These are phyloP conservation scores for Cardamine chenopodiifolia DNA, from an alignment of 345 rosid species.

Conservation along the genomic window DNA sequence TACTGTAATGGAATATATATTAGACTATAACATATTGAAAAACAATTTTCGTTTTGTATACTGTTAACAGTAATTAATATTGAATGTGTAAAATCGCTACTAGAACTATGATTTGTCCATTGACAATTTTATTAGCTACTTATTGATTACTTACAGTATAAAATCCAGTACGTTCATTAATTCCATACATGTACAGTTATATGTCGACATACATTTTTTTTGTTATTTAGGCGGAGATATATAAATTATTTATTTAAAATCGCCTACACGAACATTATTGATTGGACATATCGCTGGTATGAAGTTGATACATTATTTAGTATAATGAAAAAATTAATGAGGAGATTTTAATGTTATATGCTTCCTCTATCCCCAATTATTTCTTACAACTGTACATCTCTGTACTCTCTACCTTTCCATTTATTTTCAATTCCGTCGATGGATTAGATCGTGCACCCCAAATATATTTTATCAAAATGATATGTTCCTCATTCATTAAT, in stretches of 20 bases:
- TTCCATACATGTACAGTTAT: not conserved
- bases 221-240: conserved; percentile 33
- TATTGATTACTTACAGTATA: not conserved
- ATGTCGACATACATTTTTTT: not conserved
- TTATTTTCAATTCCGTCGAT: conserved; percentile 43
- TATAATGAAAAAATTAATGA: conserved; percentile 12
- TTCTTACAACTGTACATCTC: conserved; percentile 43
- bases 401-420: conserved; percentile 39
- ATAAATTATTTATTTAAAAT: not conserved
- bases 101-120: not conserved
- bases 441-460: conserved; percentile 34
- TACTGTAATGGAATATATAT: not conserved
- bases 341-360: conserved; percentile 34
- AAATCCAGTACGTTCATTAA: not conserved
- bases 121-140: not conserved
- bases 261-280: not conserved
- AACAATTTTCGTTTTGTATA: not conserved
- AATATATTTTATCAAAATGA: conserved; percentile 1
- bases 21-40: not conserved
- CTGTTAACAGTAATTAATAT: not conserved
- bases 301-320: conserved; percentile 30
- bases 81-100: not conserved
- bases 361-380: conserved; percentile 34
- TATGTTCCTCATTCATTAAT: not conserved
- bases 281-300: conserved; percentile 29